Evolutionary conservation across 805 yeast species (phyloP).

Genomic region (Yarrowia sp.): DNA sequence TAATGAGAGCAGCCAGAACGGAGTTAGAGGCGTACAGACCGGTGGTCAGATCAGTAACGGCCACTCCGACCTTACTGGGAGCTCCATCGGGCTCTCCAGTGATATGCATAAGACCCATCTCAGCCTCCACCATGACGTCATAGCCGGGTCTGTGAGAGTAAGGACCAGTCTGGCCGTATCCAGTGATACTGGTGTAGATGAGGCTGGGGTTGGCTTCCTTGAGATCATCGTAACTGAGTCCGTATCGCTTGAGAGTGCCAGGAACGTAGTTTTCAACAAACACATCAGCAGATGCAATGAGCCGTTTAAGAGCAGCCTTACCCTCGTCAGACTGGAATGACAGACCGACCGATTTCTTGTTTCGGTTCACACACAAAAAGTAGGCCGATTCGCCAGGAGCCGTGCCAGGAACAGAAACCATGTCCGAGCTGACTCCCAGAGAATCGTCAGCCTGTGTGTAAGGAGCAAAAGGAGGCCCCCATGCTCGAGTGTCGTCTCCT

Average conservation of each 20-base stretch:
- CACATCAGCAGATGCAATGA: constrained; percentile 40
- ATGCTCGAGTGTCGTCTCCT: constrained; percentile 46
- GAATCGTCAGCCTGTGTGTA: background rate
- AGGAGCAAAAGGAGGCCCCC: constrained; percentile 47
- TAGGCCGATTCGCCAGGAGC: constrained; percentile 43
- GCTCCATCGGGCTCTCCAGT: constrained; percentile 44
- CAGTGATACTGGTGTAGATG: constrained; percentile 44
- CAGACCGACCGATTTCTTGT: constrained; percentile 42
- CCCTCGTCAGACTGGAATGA: constrained; percentile 41
- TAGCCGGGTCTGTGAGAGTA: constrained; percentile 43
- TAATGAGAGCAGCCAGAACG: constrained; percentile 42
- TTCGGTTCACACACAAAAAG: constrained; percentile 42
- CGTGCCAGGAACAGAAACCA: constrained; percentile 17
- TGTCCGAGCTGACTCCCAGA: background rate
- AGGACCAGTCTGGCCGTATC: constrained; percentile 47
- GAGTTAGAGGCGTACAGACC: constrained; percentile 44
- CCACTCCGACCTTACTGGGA: constrained; percentile 47
- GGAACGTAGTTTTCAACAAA: constrained; percentile 45
- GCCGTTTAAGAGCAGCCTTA: constrained; percentile 37
- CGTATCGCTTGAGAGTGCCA: constrained; percentile 41
- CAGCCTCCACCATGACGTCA: constrained; percentile 48
- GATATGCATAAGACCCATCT: constrained; percentile 47
- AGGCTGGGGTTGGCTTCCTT: constrained; percentile 35
- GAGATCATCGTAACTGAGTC: constrained; percentile 39
- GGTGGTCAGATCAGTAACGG: constrained; percentile 45